phyloP scores from a whole-genome alignment of 257 asterid species.

The Primulina huaijiensis region DNA sequence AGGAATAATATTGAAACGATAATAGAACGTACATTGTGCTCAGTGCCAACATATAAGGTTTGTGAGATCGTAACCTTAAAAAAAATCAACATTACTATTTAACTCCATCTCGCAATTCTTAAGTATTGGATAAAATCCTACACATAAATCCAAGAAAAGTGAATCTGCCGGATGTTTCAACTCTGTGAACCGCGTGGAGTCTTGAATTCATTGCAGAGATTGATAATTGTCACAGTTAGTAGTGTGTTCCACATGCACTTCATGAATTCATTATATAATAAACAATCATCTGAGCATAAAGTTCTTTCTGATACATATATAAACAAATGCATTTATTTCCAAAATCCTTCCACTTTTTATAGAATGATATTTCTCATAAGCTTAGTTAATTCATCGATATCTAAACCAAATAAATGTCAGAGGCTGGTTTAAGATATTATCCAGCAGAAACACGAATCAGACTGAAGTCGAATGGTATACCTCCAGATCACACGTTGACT shows the following conservation, averaged over 20 bases:
- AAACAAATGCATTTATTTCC: slow-evolving; percentile 1
- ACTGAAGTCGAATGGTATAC: slow-evolving; percentile 30
- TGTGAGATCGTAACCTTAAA: neutral
- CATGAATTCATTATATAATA: slow-evolving; percentile 9
- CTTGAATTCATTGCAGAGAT: neutral
- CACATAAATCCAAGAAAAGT: neutral
- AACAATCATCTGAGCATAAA: slow-evolving; percentile 2
- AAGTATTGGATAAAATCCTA: slow-evolving; percentile 3
- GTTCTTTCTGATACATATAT: neutral
- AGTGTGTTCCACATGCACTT: neutral
- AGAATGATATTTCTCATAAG: neutral
- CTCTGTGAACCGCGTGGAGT: too few relatives aligned
- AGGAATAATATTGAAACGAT: neutral
- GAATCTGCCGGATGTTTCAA: neutral
- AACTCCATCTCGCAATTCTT: neutral
- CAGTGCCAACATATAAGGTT: neutral
- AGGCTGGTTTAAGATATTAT: neutral
- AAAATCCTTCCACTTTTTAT: neutral
- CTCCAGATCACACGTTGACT: slow-evolving; percentile 96
- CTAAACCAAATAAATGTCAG: slow-evolving; percentile 7
- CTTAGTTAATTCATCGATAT: too few relatives aligned
- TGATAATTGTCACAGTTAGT: neutral
- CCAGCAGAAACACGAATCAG: slow-evolving; percentile 14
- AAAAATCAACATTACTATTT: neutral
- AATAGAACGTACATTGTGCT: neutral